Conservation (phyloP, 2,329 filamentous ascomycete genomes). For the Lachnellula arida region DNA sequence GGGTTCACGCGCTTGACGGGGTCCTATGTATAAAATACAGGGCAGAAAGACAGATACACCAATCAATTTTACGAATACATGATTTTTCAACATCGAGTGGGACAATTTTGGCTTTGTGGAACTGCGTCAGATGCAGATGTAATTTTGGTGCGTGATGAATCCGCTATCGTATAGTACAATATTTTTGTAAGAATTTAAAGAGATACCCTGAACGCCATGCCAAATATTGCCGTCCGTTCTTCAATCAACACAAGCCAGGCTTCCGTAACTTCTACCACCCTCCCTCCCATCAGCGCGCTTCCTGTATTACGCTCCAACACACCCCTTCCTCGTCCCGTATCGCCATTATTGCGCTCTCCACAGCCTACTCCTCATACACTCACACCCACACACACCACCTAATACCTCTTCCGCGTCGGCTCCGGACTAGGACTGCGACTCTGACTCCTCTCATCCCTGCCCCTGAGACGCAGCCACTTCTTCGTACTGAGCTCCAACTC, state of each 20-base stretch:
- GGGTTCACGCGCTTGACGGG: not conserved
- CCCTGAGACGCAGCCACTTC: slow-evolving; percentile 89
- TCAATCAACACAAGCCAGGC: not conserved
- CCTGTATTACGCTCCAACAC: too few relatives aligned
- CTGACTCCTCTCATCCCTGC: slow-evolving; percentile 77
- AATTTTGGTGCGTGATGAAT: too few relatives aligned
- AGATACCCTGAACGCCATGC: slow-evolving; percentile 13
- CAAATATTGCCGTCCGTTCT: slow-evolving; percentile 8
- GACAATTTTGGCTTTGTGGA: too few relatives aligned
- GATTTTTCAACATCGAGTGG: not conserved
- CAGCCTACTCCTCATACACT: not conserved
- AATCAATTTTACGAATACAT: slow-evolving; percentile 2
- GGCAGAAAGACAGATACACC: slow-evolving; percentile 8
- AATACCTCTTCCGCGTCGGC: slow-evolving; percentile 69
- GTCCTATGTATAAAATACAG: not conserved
- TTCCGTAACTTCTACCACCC: not conserved
- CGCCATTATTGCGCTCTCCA: too few relatives aligned
- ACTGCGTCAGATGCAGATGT: too few relatives aligned
- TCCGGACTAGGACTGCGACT: slow-evolving; percentile 83
- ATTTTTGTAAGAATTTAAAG: not conserved
- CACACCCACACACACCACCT: not conserved
- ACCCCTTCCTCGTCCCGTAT: too few relatives aligned
- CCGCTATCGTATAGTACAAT: too few relatives aligned
- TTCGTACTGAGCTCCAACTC: slow-evolving; percentile 86
- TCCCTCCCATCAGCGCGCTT: too few relatives aligned